Percentiles rank a stretch among this genome's conserved stretches.
These are phyloP conservation scores for Oleoguttula mirabilis DNA, from an alignment of 495 filamentous ascomycete species.

Conservation along the genomic window DNA sequence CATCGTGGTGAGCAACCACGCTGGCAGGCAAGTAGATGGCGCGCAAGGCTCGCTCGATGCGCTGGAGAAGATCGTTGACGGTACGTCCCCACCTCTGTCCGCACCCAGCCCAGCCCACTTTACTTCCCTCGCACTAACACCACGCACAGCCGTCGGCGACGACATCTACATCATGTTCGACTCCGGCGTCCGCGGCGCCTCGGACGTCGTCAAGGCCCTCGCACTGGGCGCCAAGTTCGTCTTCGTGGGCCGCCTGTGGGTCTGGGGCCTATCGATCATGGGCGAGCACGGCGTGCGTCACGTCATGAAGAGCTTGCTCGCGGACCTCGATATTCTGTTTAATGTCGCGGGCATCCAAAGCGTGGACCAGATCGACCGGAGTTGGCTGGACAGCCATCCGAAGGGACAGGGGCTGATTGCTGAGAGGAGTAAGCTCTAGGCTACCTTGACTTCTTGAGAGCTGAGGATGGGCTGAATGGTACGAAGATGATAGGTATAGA, in stretches of 20 bases:
- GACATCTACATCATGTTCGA: constrained; percentile 27
- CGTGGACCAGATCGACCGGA: constrained; percentile 38
- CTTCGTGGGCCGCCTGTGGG: constrained; percentile 23
- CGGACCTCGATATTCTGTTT: constrained; percentile 7
- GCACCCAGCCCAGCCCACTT: background rate
- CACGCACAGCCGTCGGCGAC: constrained; percentile 34
- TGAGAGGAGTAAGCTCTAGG: background rate
- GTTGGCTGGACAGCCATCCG: background rate
- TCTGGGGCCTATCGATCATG: constrained; percentile 25
- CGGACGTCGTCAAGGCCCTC: constrained; percentile 28
- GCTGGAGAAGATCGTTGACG: constrained; percentile 24
- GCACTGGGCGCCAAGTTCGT: constrained; percentile 27
- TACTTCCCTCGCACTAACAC: background rate
- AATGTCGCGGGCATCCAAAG: constrained; percentile 23
- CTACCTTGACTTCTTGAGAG: too few species aligned
- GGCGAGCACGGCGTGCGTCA: constrained; percentile 16
- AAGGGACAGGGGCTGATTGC: background rate
- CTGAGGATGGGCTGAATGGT: too few species aligned
- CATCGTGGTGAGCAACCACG: constrained; percentile 45
- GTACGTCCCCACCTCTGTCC: background rate
- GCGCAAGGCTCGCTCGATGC: constrained; percentile 23
- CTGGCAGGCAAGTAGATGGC: constrained; percentile 28
- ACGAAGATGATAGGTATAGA: too few species aligned
- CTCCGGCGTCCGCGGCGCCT: constrained; percentile 24
- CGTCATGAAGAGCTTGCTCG: constrained; percentile 18